These are phyloP conservation scores for Somion occarium DNA, from an alignment of 1,284 basidiomycete species.

Conservation along the genomic window DNA sequence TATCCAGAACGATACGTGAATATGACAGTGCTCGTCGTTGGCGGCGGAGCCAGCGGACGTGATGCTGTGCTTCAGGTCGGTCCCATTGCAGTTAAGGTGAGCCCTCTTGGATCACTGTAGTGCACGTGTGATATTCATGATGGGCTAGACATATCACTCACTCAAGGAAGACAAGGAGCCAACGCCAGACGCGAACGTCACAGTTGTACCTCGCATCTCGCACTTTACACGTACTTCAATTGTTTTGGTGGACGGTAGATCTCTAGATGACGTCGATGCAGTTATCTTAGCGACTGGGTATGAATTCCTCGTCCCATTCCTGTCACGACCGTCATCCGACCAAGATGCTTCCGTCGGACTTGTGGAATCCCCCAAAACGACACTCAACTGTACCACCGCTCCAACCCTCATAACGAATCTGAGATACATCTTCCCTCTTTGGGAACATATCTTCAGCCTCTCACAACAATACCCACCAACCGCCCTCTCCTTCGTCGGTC, in stretches of 20 bases:
- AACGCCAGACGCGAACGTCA: conserved; percentile 26
- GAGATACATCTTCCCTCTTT: conserved; percentile 50
- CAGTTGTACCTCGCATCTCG: conserved; percentile 40
- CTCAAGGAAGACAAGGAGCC: conserved; percentile 23
- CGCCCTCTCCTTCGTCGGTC: conserved; percentile 50
- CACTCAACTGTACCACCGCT: conserved; percentile 23
- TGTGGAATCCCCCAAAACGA: conserved; percentile 15
- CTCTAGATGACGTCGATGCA: conserved; percentile 35
- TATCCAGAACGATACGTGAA: conserved; percentile 38
- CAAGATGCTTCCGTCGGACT: conserved; percentile 15
- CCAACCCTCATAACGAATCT: conserved; percentile 40
- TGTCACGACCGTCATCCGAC: conserved; percentile 31
- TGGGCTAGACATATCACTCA: conserved; percentile 40
- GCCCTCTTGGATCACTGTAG: conserved; percentile 6
- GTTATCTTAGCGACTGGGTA: conserved; percentile 54
- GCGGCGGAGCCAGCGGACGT: conserved; percentile 44
- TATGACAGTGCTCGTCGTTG: conserved; percentile 45
- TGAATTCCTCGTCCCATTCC: conserved; percentile 47
- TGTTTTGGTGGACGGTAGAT: conserved; percentile 43
- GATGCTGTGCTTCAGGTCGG: conserved; percentile 43
- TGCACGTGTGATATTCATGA: background rate
- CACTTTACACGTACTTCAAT: conserved; percentile 41
- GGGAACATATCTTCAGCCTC: conserved; percentile 49
- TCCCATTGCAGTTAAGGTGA: conserved; percentile 37
- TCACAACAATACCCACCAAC: conserved; percentile 40